Conservation (phyloP, 2,329 filamentous ascomycete species). For the Pseudogymnoascus sp. region DNA sequence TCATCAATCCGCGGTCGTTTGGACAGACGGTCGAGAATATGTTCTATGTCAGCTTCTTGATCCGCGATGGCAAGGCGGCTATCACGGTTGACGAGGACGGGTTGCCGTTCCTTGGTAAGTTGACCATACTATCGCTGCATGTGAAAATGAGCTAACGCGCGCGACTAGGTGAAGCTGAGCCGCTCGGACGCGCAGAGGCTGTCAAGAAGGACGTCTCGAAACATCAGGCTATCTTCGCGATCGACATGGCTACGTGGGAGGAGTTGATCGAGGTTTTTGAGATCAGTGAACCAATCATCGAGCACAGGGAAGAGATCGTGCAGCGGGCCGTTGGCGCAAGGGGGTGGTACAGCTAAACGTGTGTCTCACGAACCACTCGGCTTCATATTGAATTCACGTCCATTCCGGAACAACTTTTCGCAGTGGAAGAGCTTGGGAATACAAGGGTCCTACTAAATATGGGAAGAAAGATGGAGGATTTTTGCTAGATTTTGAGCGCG, state of each 20-base stretch:
- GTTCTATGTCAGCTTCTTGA: slow-evolving; percentile 92
- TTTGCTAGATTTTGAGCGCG: neutral
- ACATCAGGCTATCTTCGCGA: slow-evolving; percentile 80
- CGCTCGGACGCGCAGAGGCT: slow-evolving; percentile 20
- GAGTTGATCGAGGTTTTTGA: slow-evolving; percentile 68
- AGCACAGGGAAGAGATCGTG: slow-evolving; percentile 59
- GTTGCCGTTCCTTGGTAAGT: slow-evolving; percentile 74
- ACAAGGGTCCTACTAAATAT: neutral
- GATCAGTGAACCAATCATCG: slow-evolving; percentile 74
- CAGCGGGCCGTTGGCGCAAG: slow-evolving; percentile 13
- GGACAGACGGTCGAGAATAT: slow-evolving; percentile 94
- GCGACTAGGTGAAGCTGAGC: slow-evolving; percentile 22
- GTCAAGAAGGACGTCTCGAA: slow-evolving; percentile 51
- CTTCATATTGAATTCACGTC: neutral
- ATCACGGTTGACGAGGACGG: slow-evolving; percentile 66
- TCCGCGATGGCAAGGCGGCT: slow-evolving; percentile 73
- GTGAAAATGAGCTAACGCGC: slow-evolving; percentile 37
- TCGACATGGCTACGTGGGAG: slow-evolving; percentile 80
- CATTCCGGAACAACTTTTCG: neutral
- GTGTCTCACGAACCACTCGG: neutral
- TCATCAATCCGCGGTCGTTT: slow-evolving; percentile 83
- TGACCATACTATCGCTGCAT: too few species aligned
- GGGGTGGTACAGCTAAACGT: slow-evolving; percentile 17
- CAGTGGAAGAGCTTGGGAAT: neutral
- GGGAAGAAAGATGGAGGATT: neutral